Evolutionary conservation across 768 basidiomycete genomes (phyloP), one percentile per base, ranked within the genome.

Genomic region (Tulasnella sp.): DNA sequence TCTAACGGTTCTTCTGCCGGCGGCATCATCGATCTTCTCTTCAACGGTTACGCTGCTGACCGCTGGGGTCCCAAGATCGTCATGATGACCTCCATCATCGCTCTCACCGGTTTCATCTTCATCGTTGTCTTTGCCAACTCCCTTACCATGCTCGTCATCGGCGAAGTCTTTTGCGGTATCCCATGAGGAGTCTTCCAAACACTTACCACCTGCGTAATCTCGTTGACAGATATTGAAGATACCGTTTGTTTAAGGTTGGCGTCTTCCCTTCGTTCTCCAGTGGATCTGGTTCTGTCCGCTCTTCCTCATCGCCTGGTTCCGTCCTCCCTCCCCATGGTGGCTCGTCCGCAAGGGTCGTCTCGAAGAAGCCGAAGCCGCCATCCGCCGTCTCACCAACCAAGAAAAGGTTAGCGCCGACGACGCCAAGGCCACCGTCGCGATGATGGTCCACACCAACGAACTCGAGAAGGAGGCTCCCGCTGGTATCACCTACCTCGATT

Each of bases 361-460:
- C 52, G 82, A 82, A n/a, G 80, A 82, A 1, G 83, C 83, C 12
- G 80, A 81, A 67, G 54, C 78, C 25, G 42, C 77, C 22, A 34
- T 84, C 22, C 71, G 79, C 12, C 77, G 80, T 19, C 77, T 81
- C 70, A 78, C 77, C 0, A 74, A 77, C 45, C 58, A 77, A 34
- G 74, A 79, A 0, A 34, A 52, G 14, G 71, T 73, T 25, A 78
- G 80, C 14, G 79, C 81, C 1, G 80, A 79, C 19, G 81, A 83
- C 25, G 79, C 80, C 40, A 81, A 83, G 54, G 79, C 82, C 68
- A 81, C 80, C 3, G 79, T 84, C 29, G 83, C 82, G 58, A 82
- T 83, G 78, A 83, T 83, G 78, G 75, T 80, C 45, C 83, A 84
- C 78, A 83, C 84, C 39, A 84, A 82, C 49, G 83, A 81, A 71